Evolutionary conservation across 345 rosid species (phyloP).

Genomic region (Lumnitzera littorea): DNA sequence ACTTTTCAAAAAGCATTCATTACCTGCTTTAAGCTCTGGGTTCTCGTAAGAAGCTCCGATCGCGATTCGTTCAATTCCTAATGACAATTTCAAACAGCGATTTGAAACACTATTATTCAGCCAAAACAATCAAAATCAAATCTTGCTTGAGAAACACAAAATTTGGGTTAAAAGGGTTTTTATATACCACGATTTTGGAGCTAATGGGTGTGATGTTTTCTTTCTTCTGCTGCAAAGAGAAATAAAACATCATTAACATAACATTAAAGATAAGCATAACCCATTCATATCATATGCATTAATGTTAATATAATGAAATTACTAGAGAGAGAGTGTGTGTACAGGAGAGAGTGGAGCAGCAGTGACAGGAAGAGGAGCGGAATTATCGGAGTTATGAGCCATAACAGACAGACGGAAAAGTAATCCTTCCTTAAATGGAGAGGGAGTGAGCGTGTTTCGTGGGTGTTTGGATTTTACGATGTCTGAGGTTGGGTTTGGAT

Average conservation of each 20-base stretch:
- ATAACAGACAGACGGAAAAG: too few relatives aligned
- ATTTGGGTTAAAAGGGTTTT: neutral
- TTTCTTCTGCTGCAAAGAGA: constrained; percentile 57
- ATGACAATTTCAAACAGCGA: constrained; percentile 2
- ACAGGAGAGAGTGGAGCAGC: constrained; percentile 27
- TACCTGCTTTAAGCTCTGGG: constrained; percentile 87
- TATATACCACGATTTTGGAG: constrained; percentile 54
- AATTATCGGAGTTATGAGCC: constrained; percentile 32
- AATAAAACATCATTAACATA: neutral
- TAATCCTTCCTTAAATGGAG: too few relatives aligned
- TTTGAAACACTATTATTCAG: neutral
- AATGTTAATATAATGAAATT: neutral
- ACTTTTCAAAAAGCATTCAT: neutral
- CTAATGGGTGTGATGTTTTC: constrained; percentile 53
- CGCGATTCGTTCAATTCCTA: constrained; percentile 90
- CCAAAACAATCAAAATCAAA: neutral
- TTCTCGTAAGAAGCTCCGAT: constrained; percentile 66
- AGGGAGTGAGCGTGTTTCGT: too few relatives aligned
- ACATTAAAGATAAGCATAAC: neutral
- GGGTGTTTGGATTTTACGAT: too few relatives aligned
- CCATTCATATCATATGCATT: neutral
- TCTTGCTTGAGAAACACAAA: neutral
- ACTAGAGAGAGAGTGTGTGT: constrained; percentile 22
- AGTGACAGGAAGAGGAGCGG: constrained; percentile 29
- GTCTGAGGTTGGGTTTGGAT: too few relatives aligned